phyloP scores from a whole-genome alignment of 306 rosid genomes.

The Pyrus bretschneideri region DNA sequence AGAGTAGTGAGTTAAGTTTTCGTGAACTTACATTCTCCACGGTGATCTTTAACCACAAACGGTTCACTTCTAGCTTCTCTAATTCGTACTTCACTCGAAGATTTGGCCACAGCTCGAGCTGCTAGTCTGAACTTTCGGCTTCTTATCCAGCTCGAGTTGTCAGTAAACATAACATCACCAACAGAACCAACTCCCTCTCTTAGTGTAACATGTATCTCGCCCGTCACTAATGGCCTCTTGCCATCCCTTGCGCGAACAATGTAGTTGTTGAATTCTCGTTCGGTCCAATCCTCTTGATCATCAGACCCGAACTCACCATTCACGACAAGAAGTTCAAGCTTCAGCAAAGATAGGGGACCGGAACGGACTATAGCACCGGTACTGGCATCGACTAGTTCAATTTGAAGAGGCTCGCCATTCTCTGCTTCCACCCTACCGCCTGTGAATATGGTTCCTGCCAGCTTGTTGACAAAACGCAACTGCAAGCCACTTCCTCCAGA shows the following conservation, averaged over 20 bases:
- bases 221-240: conserved; percentile 43
- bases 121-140: conserved; percentile 50
- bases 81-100: conserved; percentile 11
- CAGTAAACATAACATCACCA: conserved; percentile 25
- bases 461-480: conserved; percentile 30
- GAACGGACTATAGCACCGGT: conserved; percentile 23
- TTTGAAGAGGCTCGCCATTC: conserved; percentile 16
- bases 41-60: conserved; percentile 51
- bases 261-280: conserved; percentile 34
- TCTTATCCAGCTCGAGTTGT: conserved; percentile 65
- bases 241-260: conserved; percentile 41
- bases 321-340: conserved; percentile 39
- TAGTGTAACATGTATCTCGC: conserved; percentile 31
- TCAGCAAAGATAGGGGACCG: conserved; percentile 41
- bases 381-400: conserved; percentile 38
- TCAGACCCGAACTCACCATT: conserved; percentile 39
- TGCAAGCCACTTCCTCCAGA: conserved; percentile 39
- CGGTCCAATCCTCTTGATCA: conserved; percentile 48
- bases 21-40: conserved; percentile 54
- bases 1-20: not conserved
- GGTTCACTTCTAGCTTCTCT: conserved; percentile 54
- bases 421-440: conserved; percentile 21
- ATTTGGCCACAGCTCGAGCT: conserved; percentile 25
- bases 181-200: conserved; percentile 36
- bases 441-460: conserved; percentile 35